Conservation (phyloP, 495 filamentous ascomycete species). For the Xylaria curta region DNA sequence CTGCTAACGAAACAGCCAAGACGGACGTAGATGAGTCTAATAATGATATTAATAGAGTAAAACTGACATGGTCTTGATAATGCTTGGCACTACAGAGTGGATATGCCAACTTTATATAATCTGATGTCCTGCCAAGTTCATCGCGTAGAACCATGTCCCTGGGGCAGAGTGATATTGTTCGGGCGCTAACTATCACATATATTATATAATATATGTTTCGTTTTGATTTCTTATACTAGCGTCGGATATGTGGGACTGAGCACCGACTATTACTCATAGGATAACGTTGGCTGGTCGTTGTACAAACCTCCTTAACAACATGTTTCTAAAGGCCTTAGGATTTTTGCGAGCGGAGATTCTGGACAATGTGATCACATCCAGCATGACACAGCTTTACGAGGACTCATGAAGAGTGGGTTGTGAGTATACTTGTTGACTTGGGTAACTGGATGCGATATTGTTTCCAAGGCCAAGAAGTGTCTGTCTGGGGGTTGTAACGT, state of each 20-base stretch:
- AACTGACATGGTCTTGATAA: background rate
- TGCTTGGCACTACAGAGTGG: background rate
- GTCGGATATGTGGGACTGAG: background rate
- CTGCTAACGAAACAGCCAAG: constrained; percentile 5
- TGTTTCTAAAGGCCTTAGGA: background rate
- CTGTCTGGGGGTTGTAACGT: constrained; percentile 4
- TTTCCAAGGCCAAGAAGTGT: background rate
- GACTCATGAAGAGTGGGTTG: background rate
- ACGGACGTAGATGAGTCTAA: background rate
- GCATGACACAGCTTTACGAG: background rate
- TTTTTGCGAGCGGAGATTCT: background rate
- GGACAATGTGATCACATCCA: background rate
- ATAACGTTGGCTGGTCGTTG: background rate
- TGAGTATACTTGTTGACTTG: background rate
- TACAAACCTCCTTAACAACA: background rate
- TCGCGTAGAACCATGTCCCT: background rate
- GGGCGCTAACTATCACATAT: background rate
- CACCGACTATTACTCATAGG: background rate
- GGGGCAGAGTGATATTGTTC: background rate
- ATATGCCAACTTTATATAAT: background rate
- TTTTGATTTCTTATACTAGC: background rate
- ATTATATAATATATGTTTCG: background rate
- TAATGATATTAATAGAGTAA: constrained; percentile 4
- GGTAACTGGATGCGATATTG: background rate
- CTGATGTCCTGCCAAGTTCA: background rate